These are phyloP conservation scores for Yarrowia keelungensis DNA, from an alignment of 805 yeast genomes.

Conservation along the genomic window DNA sequence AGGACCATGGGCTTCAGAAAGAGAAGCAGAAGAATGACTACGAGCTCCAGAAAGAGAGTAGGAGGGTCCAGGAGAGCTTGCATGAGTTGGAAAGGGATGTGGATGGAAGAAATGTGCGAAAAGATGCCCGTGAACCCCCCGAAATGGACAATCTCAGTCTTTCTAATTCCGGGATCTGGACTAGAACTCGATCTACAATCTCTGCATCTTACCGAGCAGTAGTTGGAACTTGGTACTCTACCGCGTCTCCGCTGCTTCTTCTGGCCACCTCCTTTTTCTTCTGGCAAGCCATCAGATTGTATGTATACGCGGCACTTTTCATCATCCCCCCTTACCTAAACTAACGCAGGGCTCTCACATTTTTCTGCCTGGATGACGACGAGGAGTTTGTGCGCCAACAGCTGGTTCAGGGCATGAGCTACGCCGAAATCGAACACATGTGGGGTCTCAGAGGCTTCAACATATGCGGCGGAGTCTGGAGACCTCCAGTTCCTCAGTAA, in stretches of 20 bases:
- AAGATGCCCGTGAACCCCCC: background rate
- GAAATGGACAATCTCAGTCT: background rate
- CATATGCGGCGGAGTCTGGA: slow-evolving; percentile 21
- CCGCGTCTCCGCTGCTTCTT: slow-evolving; percentile 17
- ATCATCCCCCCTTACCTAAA: slow-evolving; percentile 24
- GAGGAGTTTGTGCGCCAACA: slow-evolving; percentile 37
- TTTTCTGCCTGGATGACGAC: slow-evolving; percentile 36
- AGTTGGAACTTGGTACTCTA: background rate
- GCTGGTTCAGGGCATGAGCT: slow-evolving; percentile 33
- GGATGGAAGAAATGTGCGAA: too few relatives aligned
- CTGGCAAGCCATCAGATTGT: slow-evolving; percentile 37
- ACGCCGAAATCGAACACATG: slow-evolving; percentile 29
- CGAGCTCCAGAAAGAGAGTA: background rate
- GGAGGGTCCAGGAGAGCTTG: slow-evolving; percentile 5
- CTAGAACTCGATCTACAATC: background rate
- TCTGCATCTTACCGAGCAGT: background rate
- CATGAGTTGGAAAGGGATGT: slow-evolving; percentile 11
- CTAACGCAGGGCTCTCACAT: slow-evolving; percentile 36
- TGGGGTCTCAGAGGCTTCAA: slow-evolving; percentile 30
- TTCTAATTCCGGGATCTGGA: background rate
- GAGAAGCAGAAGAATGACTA: background rate
- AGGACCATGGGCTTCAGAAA: background rate
- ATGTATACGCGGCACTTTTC: slow-evolving; percentile 27
- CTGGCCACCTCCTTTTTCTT: slow-evolving; percentile 26
- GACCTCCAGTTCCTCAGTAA: slow-evolving; percentile 19